These are phyloP conservation scores for Ustilago nuda DNA, from an alignment of 1,284 basidiomycete genomes.

Conservation along the genomic window DNA sequence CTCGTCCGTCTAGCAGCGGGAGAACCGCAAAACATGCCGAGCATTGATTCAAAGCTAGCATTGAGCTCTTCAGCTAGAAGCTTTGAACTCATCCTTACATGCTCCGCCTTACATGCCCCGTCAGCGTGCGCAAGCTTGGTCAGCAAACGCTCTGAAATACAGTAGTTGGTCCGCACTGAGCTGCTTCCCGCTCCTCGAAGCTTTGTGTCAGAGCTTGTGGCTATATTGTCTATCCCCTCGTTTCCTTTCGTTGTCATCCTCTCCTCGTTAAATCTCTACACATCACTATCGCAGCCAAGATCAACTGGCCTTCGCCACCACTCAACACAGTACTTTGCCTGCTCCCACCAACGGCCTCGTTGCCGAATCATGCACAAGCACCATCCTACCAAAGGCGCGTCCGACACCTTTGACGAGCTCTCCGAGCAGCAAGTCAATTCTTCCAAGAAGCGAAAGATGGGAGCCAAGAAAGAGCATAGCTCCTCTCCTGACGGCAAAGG, in stretches of 20 bases:
- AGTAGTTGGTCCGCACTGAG: background rate
- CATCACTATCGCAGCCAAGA: background rate
- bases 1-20: background rate
- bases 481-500: background rate
- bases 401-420: background rate
- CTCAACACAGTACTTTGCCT: background rate
- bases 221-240: background rate
- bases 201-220: background rate
- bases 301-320: background rate
- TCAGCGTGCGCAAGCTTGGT: background rate
- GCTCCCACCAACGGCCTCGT: too few relatives aligned
- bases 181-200: background rate
- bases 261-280: background rate
- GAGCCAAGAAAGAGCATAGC: background rate
- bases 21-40: too few relatives aligned
- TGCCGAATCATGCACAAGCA: background rate
- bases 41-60: too few relatives aligned
- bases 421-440: background rate
- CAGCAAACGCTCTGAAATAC: too few relatives aligned
- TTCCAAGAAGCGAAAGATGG: slow-evolving; percentile 2
- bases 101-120: background rate
- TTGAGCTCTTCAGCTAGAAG: background rate
- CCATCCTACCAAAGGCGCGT: background rate
- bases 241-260: background rate
- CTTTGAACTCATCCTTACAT: background rate